phyloP scores from a whole-genome alignment of 345 rosid species.

The Eucalyptus melliodora region DNA sequence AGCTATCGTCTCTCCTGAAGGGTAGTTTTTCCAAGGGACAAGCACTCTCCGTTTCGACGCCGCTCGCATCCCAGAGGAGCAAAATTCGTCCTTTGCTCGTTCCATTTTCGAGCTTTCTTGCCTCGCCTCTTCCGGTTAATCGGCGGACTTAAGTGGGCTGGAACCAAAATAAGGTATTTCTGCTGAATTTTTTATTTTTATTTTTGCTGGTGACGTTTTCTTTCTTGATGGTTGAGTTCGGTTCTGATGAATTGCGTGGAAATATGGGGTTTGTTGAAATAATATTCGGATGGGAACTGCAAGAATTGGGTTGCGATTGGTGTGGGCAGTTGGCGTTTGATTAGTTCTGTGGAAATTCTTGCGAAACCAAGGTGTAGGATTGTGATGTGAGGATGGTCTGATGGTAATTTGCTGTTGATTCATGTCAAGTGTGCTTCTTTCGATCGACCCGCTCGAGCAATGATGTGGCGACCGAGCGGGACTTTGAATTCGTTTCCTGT shows the following conservation, averaged over 20 bases:
- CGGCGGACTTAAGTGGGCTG: neutral
- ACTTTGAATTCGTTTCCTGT: neutral
- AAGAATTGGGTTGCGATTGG: neutral
- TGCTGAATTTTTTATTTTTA: neutral
- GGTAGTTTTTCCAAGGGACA: neutral
- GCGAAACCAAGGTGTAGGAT: neutral
- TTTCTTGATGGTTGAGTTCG: neutral
- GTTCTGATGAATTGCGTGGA: neutral
- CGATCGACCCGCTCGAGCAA: neutral
- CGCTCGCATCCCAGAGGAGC: neutral
- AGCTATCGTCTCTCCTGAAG: neutral
- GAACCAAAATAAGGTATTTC: neutral
- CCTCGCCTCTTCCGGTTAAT: neutral
- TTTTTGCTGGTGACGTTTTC: neutral
- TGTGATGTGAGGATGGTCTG: neutral
- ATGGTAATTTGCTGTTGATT: neutral
- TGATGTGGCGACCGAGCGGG: neutral
- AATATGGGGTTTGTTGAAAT: neutral
- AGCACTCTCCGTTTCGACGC: neutral
- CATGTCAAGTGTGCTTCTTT: neutral
- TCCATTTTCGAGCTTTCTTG: neutral
- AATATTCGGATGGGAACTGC: neutral
- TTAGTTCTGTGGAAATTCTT: neutral
- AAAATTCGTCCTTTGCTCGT: neutral
- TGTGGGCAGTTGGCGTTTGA: neutral